Conservation (phyloP, 257 asterid species). For the Handroanthus guayacan region DNA sequence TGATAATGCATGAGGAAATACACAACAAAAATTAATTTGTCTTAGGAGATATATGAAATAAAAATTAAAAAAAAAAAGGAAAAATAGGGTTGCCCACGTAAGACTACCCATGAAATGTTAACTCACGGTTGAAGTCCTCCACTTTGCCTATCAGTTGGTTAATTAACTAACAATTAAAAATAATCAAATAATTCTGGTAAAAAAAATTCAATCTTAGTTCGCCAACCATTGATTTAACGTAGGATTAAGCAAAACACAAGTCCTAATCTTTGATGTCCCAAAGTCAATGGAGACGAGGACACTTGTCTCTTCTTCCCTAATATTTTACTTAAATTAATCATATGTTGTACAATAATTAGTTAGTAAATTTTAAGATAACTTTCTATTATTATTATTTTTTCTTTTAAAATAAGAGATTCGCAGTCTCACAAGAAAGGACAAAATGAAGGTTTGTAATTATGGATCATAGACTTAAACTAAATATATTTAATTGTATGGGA, state of each 20-base stretch:
- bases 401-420: slow-evolving; percentile 47
- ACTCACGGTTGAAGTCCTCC: slow-evolving; percentile 18
- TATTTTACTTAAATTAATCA: slow-evolving; percentile 33
- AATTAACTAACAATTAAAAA: slow-evolving; percentile 37
- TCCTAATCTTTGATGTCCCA: slow-evolving; percentile 37
- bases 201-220: slow-evolving; percentile 45
- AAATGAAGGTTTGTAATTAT: slow-evolving; percentile 25
- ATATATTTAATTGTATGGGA: background rate
- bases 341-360: slow-evolving; percentile 31
- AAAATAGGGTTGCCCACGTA: background rate
- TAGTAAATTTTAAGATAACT: background rate
- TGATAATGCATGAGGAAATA: no score
- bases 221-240: slow-evolving; percentile 61
- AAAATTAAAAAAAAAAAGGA: background rate
- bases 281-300: slow-evolving; percentile 60
- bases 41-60: background rate
- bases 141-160: slow-evolving; percentile 38
- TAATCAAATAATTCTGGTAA: slow-evolving; percentile 25
- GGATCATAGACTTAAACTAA: background rate
- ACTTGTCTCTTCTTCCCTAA: slow-evolving; percentile 46
- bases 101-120: slow-evolving; percentile 13
- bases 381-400: background rate
- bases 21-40: no score
- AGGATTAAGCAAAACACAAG: slow-evolving; percentile 38
- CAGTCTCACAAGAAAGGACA: slow-evolving; percentile 52